Percentiles rank a stretch among this genome's conserved stretches.
Conservation (phyloP, 345 rosid species). For the Melastoma malabathricum region DNA sequence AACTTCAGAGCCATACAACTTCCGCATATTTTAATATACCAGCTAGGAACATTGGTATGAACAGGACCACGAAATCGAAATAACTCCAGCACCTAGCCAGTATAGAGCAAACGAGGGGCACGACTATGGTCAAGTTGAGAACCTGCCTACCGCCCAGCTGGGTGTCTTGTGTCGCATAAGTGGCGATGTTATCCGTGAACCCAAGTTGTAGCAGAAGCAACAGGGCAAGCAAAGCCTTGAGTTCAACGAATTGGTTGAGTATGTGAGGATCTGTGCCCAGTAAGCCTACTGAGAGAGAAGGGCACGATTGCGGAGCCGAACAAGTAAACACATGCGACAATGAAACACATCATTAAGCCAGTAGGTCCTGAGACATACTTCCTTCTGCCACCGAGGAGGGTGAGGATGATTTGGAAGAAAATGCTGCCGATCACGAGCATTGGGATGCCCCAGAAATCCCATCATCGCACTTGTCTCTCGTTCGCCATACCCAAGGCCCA, state of each 20-base stretch:
- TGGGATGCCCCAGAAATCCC: constrained; percentile 9
- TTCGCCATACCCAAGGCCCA: neutral
- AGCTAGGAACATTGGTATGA: constrained; percentile 2
- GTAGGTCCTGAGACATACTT: neutral
- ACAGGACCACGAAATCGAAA: neutral
- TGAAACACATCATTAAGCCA: neutral
- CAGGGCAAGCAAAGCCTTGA: constrained; percentile 4
- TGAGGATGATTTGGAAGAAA: constrained; percentile 4
- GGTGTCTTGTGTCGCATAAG: constrained; percentile 7
- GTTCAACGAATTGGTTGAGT: neutral
- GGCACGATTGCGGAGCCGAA: constrained; percentile 1
- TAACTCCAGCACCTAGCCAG: neutral
- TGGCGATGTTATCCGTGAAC: constrained; percentile 4
- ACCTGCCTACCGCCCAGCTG: constrained; percentile 10
- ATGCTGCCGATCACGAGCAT: constrained; percentile 1
- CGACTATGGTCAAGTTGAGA: constrained; percentile 1
- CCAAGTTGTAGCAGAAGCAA: constrained; percentile 9
- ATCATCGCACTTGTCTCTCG: neutral
- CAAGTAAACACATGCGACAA: constrained; percentile 1
- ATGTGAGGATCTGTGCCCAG: neutral
- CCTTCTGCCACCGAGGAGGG: neutral
- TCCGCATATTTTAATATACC: constrained; percentile 8
- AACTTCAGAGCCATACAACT: constrained; percentile 4
- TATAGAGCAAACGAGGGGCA: neutral
- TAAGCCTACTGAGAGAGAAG: constrained; percentile 4